Conservation (phyloP, 306 rosid genomes). For the Rosa rugosa region DNA sequence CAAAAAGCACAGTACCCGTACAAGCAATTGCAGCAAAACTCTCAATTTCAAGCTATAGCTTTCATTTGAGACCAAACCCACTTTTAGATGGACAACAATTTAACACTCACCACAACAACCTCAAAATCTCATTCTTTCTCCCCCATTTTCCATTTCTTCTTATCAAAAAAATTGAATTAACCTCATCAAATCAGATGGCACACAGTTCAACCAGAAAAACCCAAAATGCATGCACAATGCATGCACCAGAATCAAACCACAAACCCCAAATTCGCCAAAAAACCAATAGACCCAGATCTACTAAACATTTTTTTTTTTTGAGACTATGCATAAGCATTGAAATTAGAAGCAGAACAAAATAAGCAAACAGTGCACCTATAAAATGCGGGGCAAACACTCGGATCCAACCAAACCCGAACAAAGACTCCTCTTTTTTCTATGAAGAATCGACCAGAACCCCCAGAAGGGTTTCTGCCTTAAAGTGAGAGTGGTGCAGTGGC, state of each 20-base stretch:
- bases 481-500: background rate
- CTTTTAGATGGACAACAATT: background rate
- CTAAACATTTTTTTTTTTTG: background rate
- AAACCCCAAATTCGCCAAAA: background rate
- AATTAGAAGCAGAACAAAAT: constrained; percentile 1
- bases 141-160: background rate
- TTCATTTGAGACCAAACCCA: background rate
- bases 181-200: background rate
- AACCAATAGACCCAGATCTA: constrained; percentile 41
- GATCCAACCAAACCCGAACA: constrained; percentile 21
- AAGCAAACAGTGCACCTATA: constrained; percentile 10
- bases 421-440: background rate
- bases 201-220: background rate
- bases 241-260: constrained; percentile 7
- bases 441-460: background rate
- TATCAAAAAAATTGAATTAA: constrained; percentile 11
- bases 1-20: too few species aligned
- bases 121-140: background rate
- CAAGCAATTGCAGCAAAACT: background rate
- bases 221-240: constrained; percentile 9
- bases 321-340: background rate
- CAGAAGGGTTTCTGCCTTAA: background rate
- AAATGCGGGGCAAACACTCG: constrained; percentile 16
- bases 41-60: background rate
- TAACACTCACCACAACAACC: background rate